Evolutionary conservation across 352 stramenopile species (phyloP), one percentile per base, ranked within the genome.

Genomic region (Pelagophyceae sp.): DNA sequence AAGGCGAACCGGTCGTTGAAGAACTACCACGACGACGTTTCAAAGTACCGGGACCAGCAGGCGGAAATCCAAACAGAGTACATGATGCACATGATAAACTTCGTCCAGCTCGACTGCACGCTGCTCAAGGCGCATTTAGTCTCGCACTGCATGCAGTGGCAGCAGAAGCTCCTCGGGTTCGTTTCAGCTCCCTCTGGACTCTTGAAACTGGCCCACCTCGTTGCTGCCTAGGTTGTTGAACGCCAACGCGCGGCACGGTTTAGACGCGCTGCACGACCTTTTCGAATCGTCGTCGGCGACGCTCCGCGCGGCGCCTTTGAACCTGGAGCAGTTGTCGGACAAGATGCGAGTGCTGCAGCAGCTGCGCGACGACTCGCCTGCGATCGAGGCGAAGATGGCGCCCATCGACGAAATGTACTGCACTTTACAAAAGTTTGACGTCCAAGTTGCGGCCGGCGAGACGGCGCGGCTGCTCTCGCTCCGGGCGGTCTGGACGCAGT

Each of bases 81-180:
- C 58, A 76, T 94, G 35, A 93, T 86, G 0, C 94, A 96, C 81
- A 94, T 88, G 27, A 96, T 97, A 79, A 96, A 96, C 80, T 97
- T 97, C 67, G 96, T 97, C 63, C 90, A 96, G 77, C 94, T 97
- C 78, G 92, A 97, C 82, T 96, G 91, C 29, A 93, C 94, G 45
- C 90, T 90, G 51, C 81, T 98, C 58, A 98, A 98, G 78, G 83
- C 87, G 3, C 90, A 86, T 76, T 84, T 98, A 19, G 86, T 97
- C 0, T 87, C 92, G 50, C 92, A 97, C 80, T 96, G 91, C 1
- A 88, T 96, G 6, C 89, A 97, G 69, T 98, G 90, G 90, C 94
- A 96, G 75, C 87, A 87, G 17, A 96, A 96, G 80, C 87, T 97
- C 27, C 95, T 91, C 5, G 89, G 90, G 25, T n/a, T n/a, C n/a